Conservation (phyloP, 2,329 filamentous ascomycete genomes). For the Fusarium sp. region DNA sequence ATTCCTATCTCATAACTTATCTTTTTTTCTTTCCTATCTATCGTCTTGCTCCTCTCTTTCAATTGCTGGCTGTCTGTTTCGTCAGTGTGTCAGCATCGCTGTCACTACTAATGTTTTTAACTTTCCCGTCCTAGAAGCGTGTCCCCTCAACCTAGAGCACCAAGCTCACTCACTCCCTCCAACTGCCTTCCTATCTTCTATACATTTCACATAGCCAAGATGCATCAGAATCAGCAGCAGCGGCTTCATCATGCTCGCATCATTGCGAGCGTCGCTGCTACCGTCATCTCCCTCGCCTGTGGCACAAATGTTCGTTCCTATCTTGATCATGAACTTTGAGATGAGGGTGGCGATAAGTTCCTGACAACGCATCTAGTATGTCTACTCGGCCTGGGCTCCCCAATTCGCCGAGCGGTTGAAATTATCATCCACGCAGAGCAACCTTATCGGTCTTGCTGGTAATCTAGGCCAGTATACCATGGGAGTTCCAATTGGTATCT, state of each 20-base stretch:
- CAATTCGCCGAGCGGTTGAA: constrained; percentile 90
- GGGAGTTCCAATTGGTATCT: constrained; percentile 88
- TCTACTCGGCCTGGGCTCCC: constrained; percentile 97
- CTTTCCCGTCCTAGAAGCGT: constrained; percentile 15
- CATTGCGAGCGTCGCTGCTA: constrained; percentile 86
- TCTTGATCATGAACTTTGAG: background rate
- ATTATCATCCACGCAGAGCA: constrained; percentile 91
- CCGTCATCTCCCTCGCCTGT: constrained; percentile 85
- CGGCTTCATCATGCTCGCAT: constrained; percentile 74
- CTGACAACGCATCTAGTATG: constrained; percentile 73
- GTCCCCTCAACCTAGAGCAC: constrained; percentile 5
- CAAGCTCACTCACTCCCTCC: background rate
- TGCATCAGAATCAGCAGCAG: constrained; percentile 43
- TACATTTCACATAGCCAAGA: constrained; percentile 17
- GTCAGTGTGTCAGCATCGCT: constrained; percentile 22
- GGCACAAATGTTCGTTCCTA: constrained; percentile 82
- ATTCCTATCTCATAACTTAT: constrained; percentile 1
- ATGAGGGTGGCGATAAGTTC: background rate
- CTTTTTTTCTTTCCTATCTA: constrained; percentile 13
- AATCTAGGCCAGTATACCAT: constrained; percentile 94
- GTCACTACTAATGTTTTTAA: constrained; percentile 36
- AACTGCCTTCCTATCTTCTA: background rate
- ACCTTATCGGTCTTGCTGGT: constrained; percentile 87
- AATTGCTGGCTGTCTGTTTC: constrained; percentile 7
- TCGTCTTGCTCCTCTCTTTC: background rate